Base-by-base conservation (phyloP, 2,329 filamentous ascomycete genomes). In the Amauroascus niger region DNA sequence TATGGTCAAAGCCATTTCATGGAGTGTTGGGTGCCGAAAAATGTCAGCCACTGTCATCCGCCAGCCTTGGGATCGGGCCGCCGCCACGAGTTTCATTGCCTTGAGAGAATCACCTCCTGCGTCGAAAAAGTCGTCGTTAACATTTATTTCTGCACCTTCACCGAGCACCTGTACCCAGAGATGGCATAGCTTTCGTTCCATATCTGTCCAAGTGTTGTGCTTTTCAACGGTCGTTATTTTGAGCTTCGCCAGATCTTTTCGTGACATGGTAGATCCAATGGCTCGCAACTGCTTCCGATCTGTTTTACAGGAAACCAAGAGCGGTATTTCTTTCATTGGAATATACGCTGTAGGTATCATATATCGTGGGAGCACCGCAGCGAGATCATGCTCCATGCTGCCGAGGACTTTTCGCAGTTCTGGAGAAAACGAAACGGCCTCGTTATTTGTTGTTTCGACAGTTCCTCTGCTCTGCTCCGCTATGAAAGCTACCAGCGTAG, bases 401-500 rank as follows among this genome's bases (percentile, higher is more conserved):
- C 65, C 67, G 1, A 71, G 59, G 4, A 60, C 61, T 5, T 57
- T 48, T 8, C 58, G 61, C 24, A 73, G 60, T 22, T 56, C 57
- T 26, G 55, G 53, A 0, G 67, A 61, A 7, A 67, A 54, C 4
- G 51, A 32, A 13, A 64, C 63, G 18, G 65, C 66, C 50, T 71
- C 64, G 2, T 62, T 59, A 6, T 58, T 56, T 9, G 58, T 57
- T 32, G 71, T 64, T 9, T 62, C 58, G 2, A 62, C 56, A 18
- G 70, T 62, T 1, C 65, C 64, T 39, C 58, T 56, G 14, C 57
- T 63, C 3, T 72, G 52, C 33, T 70, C 69, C 1, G 63, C 55
- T 0, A 73, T 62, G 54, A 77, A 76, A 1, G 74, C 73, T 3
- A 78, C 72, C 13, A 80, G 63, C 1, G 70, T 73, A 22, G 73